Evolutionary conservation across 2,329 filamentous ascomycete species (phyloP), one percentile per base, ranked within the genome.

Genomic region (Colletotrichum lindemuthianum): DNA sequence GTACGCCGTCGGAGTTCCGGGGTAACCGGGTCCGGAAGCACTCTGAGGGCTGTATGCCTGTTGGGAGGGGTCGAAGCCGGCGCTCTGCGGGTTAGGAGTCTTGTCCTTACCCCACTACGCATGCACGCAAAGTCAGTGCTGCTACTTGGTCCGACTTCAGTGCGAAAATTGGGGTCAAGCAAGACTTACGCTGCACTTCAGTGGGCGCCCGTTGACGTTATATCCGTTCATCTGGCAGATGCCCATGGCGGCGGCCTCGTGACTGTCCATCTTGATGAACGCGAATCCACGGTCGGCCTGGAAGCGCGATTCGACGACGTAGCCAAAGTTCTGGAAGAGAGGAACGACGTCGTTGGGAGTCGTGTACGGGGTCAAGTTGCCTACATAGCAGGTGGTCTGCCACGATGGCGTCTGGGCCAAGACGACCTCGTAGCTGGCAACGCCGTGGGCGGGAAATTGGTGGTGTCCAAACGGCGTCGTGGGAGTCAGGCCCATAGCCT

Each of bases 311-410:
- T 99, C 96, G 55, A 97, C 92, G 48, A 99, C 96, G 73, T 93
- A 98, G 60, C 96, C 96, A 75, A 98, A 99, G 82, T 98, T 98
- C 78, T 97, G 93, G 85, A 99, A 99, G 41, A 99, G 85, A 6
- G 96, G 96, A n/a, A 99, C 92, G 37, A 99, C 88, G 72, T 99
- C 96, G 73, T 93, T 94, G 75, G 97, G 94, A 4, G 94, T 96
- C 16, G 96, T 99, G 82, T 99, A 99, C 1, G 96, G 96, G 4
- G 96, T 99, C 70, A 99, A 82, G 75, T 99, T 99, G 70, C 96
- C 96, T 48, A 99, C 96, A 70, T 99, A 99, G 84, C 92, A 95
- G 54, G 96, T 99, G 2, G 96, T 98, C 85, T 99, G 96, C 96
- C 96, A 99, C 72, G 90, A 90, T 11, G 96, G 95, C 12, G 96